These are phyloP conservation scores for Spencermartinsiella europaea DNA, from an alignment of 805 yeast species.

Conservation along the genomic window DNA sequence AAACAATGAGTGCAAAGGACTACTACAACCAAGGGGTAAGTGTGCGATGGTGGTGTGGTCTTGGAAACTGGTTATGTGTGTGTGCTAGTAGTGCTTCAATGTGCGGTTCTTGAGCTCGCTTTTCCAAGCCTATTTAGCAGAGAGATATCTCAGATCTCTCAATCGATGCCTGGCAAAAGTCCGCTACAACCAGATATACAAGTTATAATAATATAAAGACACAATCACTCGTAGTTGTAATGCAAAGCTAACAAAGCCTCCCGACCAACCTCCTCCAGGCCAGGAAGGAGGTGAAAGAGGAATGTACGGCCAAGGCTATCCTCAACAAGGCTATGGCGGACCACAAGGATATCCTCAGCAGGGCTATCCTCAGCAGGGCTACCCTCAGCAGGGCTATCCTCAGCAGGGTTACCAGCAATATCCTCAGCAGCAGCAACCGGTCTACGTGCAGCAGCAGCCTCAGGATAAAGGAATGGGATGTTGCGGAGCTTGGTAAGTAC, in stretches of 20 bases:
- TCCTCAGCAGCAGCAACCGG: slow-evolving; percentile 13
- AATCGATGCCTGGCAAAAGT: no score
- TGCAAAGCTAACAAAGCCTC: slow-evolving; percentile 5
- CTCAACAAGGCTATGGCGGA: slow-evolving; percentile 15
- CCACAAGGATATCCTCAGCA: slow-evolving; percentile 10
- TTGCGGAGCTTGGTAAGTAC: slow-evolving; percentile 23
- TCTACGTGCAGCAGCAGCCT: slow-evolving; percentile 32
- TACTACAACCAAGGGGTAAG: slow-evolving; percentile 20
- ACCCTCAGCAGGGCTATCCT: slow-evolving; percentile 19
- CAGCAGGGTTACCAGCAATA: slow-evolving; percentile 20
- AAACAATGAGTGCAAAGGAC: slow-evolving; percentile 21
- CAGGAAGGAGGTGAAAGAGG: slow-evolving; percentile 11
- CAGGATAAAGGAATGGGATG: slow-evolving; percentile 24
- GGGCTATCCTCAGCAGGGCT: slow-evolving; percentile 21
- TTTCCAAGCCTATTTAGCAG: no score
- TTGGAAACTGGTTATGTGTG: neutral
- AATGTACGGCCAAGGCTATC: slow-evolving; percentile 12
- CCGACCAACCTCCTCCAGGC: slow-evolving; percentile 11
- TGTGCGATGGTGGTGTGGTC: neutral
- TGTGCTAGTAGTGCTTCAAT: no score
- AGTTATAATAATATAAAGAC: no score
- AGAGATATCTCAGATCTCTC: no score
- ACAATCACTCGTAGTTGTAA: no score
- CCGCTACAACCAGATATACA: no score
- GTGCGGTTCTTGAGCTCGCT: no score